Base-by-base conservation (phyloP, 1,284 basidiomycete genomes). In the Fomitopsis pinicola region DNA sequence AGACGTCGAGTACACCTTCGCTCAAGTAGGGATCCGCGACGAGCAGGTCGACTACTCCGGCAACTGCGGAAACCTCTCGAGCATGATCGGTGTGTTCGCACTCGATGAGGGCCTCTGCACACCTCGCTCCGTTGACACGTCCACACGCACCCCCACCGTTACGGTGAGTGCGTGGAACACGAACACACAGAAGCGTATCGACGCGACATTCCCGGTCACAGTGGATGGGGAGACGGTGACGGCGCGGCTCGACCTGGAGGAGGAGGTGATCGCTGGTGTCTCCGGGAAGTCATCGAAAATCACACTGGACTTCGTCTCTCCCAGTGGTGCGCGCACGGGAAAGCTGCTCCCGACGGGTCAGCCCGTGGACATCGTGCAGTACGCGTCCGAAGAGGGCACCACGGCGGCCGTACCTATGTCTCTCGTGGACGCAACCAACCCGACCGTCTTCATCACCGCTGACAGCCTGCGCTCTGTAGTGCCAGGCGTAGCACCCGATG, bases 371-470 rank as follows among this genome's bases (percentile, higher is more conserved):
- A 59, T 59, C 2, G 69, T 89, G 46, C 63, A 72, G 10, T 64
- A 84, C n/a, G 57, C 66, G 5, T 61, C 54, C 9, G 46, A 57
- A 40, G 38, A 15, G 14, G 60, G 59, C 9, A 59, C 44, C 38
- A 61, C 62, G 52, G 42, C 66, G 50, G 36, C 56, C 15, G 42
- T 68, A 15, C 68, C 62, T 2, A 70, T 84, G 0, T 88, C 86
- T 5, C 77, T 87, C 9, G 80, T 91, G 12, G 89, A 92, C 67
- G 88, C 87, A 1, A 87, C 88, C 5, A 91, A 91, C 68, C 89
- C 89, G 0, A 88, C 85, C 5, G 82, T 91, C 5, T 86, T 91
- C 71, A 77, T 90, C 64, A 57, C 70, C 30, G 72, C 76, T 2
- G 62, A 74, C 1, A 80, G 83, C 48, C 72, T 89, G n/a, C 69